phyloP scores from a whole-genome alignment of 768 basidiomycete genomes.

The Trametes meyenii region DNA sequence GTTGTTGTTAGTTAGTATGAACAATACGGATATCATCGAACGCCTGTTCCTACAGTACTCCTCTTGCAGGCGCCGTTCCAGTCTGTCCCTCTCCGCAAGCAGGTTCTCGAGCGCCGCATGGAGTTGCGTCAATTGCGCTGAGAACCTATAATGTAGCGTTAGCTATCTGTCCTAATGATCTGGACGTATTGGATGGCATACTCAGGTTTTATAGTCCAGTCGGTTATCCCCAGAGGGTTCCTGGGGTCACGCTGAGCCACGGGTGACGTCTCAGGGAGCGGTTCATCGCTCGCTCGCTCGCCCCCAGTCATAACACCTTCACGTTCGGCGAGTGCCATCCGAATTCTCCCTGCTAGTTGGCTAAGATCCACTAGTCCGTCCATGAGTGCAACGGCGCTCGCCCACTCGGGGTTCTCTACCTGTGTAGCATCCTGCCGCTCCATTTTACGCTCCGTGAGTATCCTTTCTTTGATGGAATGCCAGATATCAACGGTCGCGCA shows the following conservation, averaged over 20 bases:
- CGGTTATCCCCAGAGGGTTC: constrained; percentile 34
- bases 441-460: constrained; percentile 59
- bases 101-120: constrained; percentile 52
- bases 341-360: constrained; percentile 59
- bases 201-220: constrained; percentile 71
- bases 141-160: constrained; percentile 50
- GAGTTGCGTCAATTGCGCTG: constrained; percentile 50
- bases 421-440: constrained; percentile 40
- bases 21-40: not conserved
- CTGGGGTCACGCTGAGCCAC: constrained; percentile 29
- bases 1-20: not conserved
- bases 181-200: constrained; percentile 33
- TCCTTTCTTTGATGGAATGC: constrained; percentile 51
- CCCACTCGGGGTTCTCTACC: constrained; percentile 50
- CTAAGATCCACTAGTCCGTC: constrained; percentile 53
- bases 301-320: not conserved
- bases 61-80: constrained; percentile 58
- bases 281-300: not conserved
- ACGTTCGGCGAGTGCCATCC: constrained; percentile 26
- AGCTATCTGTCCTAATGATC: not conserved
- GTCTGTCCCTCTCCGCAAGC: constrained; percentile 45
- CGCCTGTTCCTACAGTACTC: constrained; percentile 50
- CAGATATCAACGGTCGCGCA: constrained; percentile 64
- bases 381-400: constrained; percentile 54
- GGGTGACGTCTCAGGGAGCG: constrained; percentile 14